Percentiles rank a stretch among this genome's conserved stretches.
phyloP scores from a whole-genome alignment of 768 basidiomycete genomes.

The Guyanaporus albipodus region DNA sequence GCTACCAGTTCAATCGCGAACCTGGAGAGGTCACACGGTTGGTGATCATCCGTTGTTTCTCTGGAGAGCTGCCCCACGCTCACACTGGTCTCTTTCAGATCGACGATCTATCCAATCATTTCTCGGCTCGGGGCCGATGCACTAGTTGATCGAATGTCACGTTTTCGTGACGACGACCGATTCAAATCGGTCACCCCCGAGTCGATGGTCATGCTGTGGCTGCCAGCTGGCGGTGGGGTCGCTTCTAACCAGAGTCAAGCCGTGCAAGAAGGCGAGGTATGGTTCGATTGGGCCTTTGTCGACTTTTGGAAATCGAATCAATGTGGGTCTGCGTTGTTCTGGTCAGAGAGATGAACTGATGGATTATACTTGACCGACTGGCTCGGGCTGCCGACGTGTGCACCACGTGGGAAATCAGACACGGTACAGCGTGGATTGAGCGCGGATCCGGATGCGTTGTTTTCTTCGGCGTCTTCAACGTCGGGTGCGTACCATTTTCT shows the following conservation, averaged over 20 bases:
- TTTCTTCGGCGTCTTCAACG: conserved; percentile 46
- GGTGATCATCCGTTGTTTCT: conserved; percentile 16
- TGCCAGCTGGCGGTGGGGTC: conserved; percentile 14
- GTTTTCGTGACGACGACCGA: conserved; percentile 86
- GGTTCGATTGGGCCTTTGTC: conserved; percentile 98
- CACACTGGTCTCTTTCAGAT: conserved; percentile 38
- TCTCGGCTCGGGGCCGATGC: conserved; percentile 87
- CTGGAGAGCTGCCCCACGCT: not conserved
- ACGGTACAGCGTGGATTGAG: conserved; percentile 72
- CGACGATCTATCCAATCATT: conserved; percentile 86
- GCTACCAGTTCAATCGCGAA: conserved; percentile 95
- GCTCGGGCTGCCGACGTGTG: no score
- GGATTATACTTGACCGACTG: not conserved
- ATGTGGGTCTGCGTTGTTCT: conserved; percentile 48
- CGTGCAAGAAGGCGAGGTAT: conserved; percentile 76
- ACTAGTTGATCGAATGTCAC: conserved; percentile 80
- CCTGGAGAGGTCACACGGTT: conserved; percentile 95
- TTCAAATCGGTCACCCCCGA: conserved; percentile 90
- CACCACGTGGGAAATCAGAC: conserved; percentile 47
- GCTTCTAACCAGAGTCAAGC: conserved; percentile 14
- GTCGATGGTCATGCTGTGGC: conserved; percentile 66
- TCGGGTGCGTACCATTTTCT: conserved; percentile 41
- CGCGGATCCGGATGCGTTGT: conserved; percentile 61
- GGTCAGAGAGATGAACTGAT: not conserved
- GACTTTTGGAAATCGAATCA: conserved; percentile 99